phyloP scores from a whole-genome alignment of 352 stramenopile genomes.

The Phytophthora chlamydospora region DNA sequence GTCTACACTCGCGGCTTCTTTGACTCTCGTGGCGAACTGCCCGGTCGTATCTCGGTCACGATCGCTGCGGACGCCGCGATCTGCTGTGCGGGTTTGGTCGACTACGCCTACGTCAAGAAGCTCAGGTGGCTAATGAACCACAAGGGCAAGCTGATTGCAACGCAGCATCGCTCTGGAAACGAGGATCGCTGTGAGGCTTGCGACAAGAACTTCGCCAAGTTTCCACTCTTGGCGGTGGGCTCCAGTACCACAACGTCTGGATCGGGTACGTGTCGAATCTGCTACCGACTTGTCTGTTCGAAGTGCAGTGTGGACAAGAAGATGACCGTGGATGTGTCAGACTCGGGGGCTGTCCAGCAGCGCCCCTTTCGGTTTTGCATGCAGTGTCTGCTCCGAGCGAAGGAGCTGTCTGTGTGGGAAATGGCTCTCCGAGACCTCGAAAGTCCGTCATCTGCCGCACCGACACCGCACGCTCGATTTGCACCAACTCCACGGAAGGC shows the following conservation, averaged over 20 bases:
- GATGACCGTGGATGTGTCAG: conserved; percentile 52
- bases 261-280: conserved; percentile 46
- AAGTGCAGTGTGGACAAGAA: conserved; percentile 66
- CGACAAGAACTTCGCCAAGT: conserved; percentile 26
- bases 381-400: conserved; percentile 53
- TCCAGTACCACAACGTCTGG: conserved; percentile 4
- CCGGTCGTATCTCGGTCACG: conserved; percentile 43
- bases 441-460: conserved; percentile 1
- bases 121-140: conserved; percentile 59
- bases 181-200: conserved; percentile 34
- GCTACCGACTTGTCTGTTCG: conserved; percentile 42
- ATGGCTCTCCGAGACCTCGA: conserved; percentile 32
- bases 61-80: conserved; percentile 55
- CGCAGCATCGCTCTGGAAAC: background rate
- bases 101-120: conserved; percentile 69
- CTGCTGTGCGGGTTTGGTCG: conserved; percentile 39
- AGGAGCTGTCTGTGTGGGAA: conserved; percentile 46
- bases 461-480: conserved; percentile 1
- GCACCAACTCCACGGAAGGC: background rate
- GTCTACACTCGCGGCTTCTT: conserved; percentile 62
- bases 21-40: conserved; percentile 52
- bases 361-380: conserved; percentile 54
- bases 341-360: conserved; percentile 36
- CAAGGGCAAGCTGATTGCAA: conserved; percentile 5
- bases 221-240: conserved; percentile 12